A percentile compares a stretch with the other conserved stretches of the same genome.
Evolutionary conservation across 805 yeast genomes (phyloP).

Genomic region (Cyberlindnera euphorbiae): DNA sequence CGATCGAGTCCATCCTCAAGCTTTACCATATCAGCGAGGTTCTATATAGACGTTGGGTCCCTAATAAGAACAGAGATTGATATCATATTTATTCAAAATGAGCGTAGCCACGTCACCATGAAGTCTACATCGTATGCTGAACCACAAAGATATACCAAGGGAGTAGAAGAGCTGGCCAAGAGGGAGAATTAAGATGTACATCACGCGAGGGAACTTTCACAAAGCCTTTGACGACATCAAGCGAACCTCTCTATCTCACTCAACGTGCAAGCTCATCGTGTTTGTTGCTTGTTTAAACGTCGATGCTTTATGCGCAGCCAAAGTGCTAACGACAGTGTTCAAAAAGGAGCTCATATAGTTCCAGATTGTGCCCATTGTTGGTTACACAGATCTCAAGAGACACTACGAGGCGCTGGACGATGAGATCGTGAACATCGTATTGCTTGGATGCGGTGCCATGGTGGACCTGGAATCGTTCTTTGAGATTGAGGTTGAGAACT

Average conservation of each 20-base stretch:
- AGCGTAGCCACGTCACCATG: not conserved
- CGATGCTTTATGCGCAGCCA: slow-evolving; percentile 88
- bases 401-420: slow-evolving; percentile 64
- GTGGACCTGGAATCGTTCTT: slow-evolving; percentile 76
- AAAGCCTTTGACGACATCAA: slow-evolving; percentile 64
- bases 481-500: slow-evolving; percentile 55
- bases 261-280: slow-evolving; percentile 76
- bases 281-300: slow-evolving; percentile 88
- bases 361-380: slow-evolving; percentile 89
- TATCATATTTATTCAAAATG: not conserved
- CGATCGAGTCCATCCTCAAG: slow-evolving; percentile 28
- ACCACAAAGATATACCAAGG: too few relatives aligned
- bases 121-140: too few relatives aligned
- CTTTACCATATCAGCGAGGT: slow-evolving; percentile 58
- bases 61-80: slow-evolving; percentile 76
- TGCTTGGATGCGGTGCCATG: slow-evolving; percentile 92
- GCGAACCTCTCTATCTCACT: slow-evolving; percentile 75
- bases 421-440: slow-evolving; percentile 69
- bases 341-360: slow-evolving; percentile 81
- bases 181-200: slow-evolving; percentile 76
- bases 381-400: slow-evolving; percentile 69
- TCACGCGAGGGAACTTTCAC: slow-evolving; percentile 64
- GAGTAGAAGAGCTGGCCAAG: too few relatives aligned
- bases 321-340: slow-evolving; percentile 63
- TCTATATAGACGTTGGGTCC: slow-evolving; percentile 76